Percentiles rank a stretch among this genome's conserved stretches.
Conservation (phyloP, 495 filamentous ascomycete genomes). For the Letharia lupina region DNA sequence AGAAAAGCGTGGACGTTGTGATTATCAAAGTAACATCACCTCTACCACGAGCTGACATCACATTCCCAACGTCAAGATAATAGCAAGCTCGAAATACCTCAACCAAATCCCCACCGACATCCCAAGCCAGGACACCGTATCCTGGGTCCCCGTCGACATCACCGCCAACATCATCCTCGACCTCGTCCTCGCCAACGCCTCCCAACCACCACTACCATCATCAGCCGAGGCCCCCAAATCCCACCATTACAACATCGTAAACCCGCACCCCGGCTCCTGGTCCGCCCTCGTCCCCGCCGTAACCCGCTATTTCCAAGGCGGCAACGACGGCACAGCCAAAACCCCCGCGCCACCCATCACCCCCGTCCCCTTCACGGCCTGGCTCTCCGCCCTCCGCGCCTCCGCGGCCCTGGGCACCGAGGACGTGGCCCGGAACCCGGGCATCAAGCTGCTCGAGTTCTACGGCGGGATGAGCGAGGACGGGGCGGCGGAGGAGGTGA, state of each 20-base stretch:
- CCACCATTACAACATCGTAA: slow-evolving; percentile 4
- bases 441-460: slow-evolving; percentile 26
- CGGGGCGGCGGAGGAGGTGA: background rate
- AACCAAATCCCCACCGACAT: background rate
- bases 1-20: background rate
- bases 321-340: background rate
- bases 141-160: slow-evolving; percentile 14
- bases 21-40: background rate
- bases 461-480: slow-evolving; percentile 10
- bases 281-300: background rate
- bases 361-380: slow-evolving; percentile 15
- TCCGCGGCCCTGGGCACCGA: slow-evolving; percentile 15
- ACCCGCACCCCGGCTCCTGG: slow-evolving; percentile 3
- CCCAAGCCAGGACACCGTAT: slow-evolving; percentile 4
- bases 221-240: background rate
- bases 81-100: slow-evolving; percentile 30
- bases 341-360: background rate
- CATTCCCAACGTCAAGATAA: slow-evolving; percentile 16
- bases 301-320: background rate
- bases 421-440: slow-evolving; percentile 24
- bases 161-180: slow-evolving; percentile 12
- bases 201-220: background rate
- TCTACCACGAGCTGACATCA: background rate
- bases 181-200: slow-evolving; percentile 3
- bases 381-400: slow-evolving; percentile 19